A percentile compares a stretch with the other conserved stretches of the same genome.
These are phyloP conservation scores for Tinospora cordifolia DNA, from an alignment of 164 flowering plant genomes.

Conservation along the genomic window DNA sequence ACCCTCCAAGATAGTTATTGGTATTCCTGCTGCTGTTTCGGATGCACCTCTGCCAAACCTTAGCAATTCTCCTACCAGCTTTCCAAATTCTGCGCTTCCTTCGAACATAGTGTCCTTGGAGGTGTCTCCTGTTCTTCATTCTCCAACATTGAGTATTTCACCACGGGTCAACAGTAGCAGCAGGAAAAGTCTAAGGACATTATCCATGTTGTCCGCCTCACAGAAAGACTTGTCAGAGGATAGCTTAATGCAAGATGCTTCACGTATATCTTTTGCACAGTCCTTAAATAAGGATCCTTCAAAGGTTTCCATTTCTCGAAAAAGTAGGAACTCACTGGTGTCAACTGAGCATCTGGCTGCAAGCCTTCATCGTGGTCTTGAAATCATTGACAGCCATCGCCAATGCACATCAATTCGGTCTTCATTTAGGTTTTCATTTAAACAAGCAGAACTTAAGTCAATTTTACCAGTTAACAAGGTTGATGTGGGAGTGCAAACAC, in stretches of 20 bases:
- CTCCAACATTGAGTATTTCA: constrained; percentile 66
- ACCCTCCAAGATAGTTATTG: constrained; percentile 13
- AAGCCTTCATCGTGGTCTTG: constrained; percentile 83
- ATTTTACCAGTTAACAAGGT: constrained; percentile 44
- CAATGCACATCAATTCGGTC: constrained; percentile 62
- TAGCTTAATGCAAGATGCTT: constrained; percentile 20
- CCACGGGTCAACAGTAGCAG: constrained; percentile 44
- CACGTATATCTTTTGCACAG: constrained; percentile 30
- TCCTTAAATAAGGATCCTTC: constrained; percentile 26
- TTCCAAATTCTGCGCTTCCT: constrained; percentile 23
- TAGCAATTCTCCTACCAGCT: constrained; percentile 15
- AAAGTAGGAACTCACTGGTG: constrained; percentile 20
- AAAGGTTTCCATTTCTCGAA: constrained; percentile 23
- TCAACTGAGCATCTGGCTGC: constrained; percentile 71
- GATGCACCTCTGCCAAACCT: constrained; percentile 14
- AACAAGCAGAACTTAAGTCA: constrained; percentile 45
- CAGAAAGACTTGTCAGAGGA: constrained; percentile 31
- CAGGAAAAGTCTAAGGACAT: constrained; percentile 71
- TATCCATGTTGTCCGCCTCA: constrained; percentile 51
- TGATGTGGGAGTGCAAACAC: constrained; percentile 78
- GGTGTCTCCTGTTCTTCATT: constrained; percentile 45
- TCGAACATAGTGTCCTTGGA: constrained; percentile 33
- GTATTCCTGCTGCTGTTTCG: constrained; percentile 15
- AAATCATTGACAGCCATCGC: constrained; percentile 52
- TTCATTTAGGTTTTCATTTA: constrained; percentile 62